Evolutionary conservation across 1,284 basidiomycete species (phyloP).

Genomic region (Rhodotorula sp.): DNA sequence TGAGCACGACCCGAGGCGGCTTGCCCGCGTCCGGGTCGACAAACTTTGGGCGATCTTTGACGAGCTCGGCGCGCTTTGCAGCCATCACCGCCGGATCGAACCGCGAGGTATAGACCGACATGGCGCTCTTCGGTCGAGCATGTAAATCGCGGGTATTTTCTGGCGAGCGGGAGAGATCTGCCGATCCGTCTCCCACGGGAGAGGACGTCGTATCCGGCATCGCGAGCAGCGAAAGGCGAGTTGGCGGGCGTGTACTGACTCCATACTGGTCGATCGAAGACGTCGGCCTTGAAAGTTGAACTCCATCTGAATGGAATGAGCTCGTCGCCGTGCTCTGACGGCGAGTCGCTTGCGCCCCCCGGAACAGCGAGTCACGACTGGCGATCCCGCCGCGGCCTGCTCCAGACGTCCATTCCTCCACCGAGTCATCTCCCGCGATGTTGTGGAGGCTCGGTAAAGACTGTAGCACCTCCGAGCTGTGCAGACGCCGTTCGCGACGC

Average conservation of each 20-base stretch:
- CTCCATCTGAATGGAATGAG: neutral
- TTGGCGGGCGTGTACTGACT: neutral
- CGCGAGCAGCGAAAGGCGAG: constrained; percentile 10
- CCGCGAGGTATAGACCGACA: constrained; percentile 31
- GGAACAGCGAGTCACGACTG: constrained; percentile 17
- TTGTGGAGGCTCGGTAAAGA: constrained; percentile 9
- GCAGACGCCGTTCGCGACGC: neutral
- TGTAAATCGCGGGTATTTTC: neutral
- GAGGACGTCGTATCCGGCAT: neutral
- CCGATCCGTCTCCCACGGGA: neutral
- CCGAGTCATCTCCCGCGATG: constrained; percentile 1
- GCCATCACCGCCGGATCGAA: constrained; percentile 35
- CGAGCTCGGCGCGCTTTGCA: constrained; percentile 18
- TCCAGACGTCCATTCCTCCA: neutral
- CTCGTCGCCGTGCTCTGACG: neutral
- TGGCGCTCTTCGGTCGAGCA: neutral
- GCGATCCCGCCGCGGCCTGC: constrained; percentile 3
- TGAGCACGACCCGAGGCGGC: constrained; percentile 32
- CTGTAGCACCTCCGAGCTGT: constrained; percentile 5
- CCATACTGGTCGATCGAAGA: neutral
- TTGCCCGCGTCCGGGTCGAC: constrained; percentile 26
- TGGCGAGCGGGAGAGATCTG: neutral
- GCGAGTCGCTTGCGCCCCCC: neutral
- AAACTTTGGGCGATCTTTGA: constrained; percentile 31
- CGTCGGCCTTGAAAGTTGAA: neutral